phyloP scores from a whole-genome alignment of 179 eudicot genomes.

The Silene coronaria region DNA sequence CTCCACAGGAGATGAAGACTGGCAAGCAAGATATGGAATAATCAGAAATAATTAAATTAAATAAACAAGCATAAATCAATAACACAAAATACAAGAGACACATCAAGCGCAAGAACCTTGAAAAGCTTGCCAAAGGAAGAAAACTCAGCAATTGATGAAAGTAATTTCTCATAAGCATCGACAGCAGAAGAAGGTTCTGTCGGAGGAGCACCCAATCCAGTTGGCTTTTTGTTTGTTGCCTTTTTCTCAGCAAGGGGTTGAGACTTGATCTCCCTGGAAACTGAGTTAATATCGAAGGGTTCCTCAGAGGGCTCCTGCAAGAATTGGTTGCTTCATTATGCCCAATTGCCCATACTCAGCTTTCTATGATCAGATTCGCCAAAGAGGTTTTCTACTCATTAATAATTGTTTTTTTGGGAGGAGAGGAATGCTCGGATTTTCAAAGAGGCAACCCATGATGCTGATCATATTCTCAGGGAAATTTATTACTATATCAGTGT shows the following conservation, averaged over 20 bases:
- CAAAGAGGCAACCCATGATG: too few relatives aligned
- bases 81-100: background rate
- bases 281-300: slow-evolving; percentile 75
- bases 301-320: slow-evolving; percentile 73
- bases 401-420: too few relatives aligned
- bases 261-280: slow-evolving; percentile 86
- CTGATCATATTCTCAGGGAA: too few relatives aligned
- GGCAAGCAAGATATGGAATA: slow-evolving; percentile 24
- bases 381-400: too few relatives aligned
- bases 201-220: slow-evolving; percentile 76
- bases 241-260: slow-evolving; percentile 90
- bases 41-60: background rate
- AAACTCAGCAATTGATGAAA: slow-evolving; percentile 82
- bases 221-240: slow-evolving; percentile 74
- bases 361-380: too few relatives aligned
- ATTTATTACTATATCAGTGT: too few relatives aligned
- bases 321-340: too few relatives aligned
- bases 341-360: too few relatives aligned
- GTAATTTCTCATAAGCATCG: slow-evolving; percentile 78
- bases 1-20: slow-evolving; percentile 94
- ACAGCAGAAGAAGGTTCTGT: slow-evolving; percentile 56
- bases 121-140: slow-evolving; percentile 81
- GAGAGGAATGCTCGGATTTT: too few relatives aligned
- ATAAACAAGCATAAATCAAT: slow-evolving; percentile 9
- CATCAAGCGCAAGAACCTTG: slow-evolving; percentile 48